These are phyloP conservation scores for Kurtzmaniella cleridarum DNA, from an alignment of 805 yeast genomes.

Conservation along the genomic window DNA sequence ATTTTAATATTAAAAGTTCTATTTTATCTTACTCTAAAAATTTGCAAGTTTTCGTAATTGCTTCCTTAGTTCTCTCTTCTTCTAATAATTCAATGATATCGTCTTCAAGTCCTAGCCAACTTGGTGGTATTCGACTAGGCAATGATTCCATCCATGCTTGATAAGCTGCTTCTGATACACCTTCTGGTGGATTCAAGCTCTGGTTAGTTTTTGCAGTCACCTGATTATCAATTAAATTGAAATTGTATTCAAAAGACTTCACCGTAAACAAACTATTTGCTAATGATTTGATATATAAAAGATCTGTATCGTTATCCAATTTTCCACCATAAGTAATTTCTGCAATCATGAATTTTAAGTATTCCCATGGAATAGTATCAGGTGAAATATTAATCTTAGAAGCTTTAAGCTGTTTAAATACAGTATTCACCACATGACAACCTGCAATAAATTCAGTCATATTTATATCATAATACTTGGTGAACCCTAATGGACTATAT, in stretches of 20 bases:
- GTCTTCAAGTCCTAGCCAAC: slow-evolving; percentile 48
- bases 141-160: slow-evolving; percentile 45
- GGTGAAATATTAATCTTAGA: slow-evolving; percentile 38
- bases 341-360: slow-evolving; percentile 44
- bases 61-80: slow-evolving; percentile 14
- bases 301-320: slow-evolving; percentile 40
- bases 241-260: slow-evolving; percentile 36
- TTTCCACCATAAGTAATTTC: slow-evolving; percentile 66
- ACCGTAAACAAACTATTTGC: slow-evolving; percentile 34
- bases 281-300: slow-evolving; percentile 24
- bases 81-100: slow-evolving; percentile 34
- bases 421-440: slow-evolving; percentile 34
- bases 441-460: slow-evolving; percentile 64
- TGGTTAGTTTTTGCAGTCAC: slow-evolving; percentile 10
- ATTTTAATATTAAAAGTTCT: no score
- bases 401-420: slow-evolving; percentile 26
- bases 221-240: slow-evolving; percentile 34
- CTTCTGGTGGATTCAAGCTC: slow-evolving; percentile 44
- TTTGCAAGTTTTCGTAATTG: slow-evolving; percentile 10
- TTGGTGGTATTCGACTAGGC: slow-evolving; percentile 49
- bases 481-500: slow-evolving; percentile 60
- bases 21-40: not conserved
- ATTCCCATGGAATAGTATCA: slow-evolving; percentile 48
- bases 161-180: slow-evolving; percentile 13
- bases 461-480: slow-evolving; percentile 59